Conservation (phyloP, 2,329 filamentous ascomycete genomes). For the Fusarium pininemorale region DNA sequence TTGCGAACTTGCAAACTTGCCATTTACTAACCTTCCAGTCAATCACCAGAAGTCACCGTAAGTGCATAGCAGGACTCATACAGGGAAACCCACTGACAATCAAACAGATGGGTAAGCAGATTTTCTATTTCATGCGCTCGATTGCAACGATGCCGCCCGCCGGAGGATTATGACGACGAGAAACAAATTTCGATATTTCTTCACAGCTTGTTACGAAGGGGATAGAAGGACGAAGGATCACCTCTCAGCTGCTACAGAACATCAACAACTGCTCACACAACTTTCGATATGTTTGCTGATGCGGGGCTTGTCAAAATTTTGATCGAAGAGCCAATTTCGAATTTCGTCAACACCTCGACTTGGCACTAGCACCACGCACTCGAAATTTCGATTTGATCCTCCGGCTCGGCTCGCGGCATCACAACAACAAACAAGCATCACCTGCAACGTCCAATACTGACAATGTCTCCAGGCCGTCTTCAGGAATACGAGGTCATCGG, state of each 20-base stretch:
- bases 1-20: constrained; percentile 50
- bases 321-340: constrained; percentile 8
- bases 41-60: constrained; percentile 61
- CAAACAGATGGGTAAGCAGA: constrained; percentile 68
- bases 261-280: not conserved
- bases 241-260: not conserved
- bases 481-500: constrained; percentile 99
- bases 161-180: constrained; percentile 30
- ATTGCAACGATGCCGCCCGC: constrained; percentile 39
- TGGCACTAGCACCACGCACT: not conserved
- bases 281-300: not conserved
- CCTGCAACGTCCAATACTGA: constrained; percentile 43
- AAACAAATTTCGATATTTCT: constrained; percentile 34
- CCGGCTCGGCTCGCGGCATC: constrained; percentile 28
- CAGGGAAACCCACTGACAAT: constrained; percentile 50
- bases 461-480: constrained; percentile 82
- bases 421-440: not conserved
- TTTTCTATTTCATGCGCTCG: constrained; percentile 39
- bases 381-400: constrained; percentile 9
- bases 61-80: constrained; percentile 50
- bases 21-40: constrained; percentile 54
- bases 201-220: constrained; percentile 1
- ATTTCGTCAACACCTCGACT: constrained; percentile 17
- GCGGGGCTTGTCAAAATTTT: not conserved
- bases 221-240: constrained; percentile 5